These are phyloP conservation scores for Pleurotus giganteus DNA, from an alignment of 768 basidiomycete species.

Conservation along the genomic window DNA sequence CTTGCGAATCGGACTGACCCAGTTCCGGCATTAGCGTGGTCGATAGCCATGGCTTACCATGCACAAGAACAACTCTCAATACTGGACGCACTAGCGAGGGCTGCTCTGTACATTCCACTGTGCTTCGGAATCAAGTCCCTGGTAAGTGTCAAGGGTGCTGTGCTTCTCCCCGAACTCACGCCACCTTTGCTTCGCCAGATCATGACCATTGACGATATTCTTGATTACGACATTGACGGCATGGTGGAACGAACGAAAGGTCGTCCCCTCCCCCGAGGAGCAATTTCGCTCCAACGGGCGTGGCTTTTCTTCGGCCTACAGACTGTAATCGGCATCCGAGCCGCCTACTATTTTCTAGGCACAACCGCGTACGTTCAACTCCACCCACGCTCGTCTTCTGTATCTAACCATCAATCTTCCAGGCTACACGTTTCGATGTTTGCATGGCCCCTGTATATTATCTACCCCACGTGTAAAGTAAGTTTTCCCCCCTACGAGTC, in stretches of 20 bases:
- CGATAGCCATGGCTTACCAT: slow-evolving; percentile 28
- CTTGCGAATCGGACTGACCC: not conserved
- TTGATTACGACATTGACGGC: slow-evolving; percentile 26
- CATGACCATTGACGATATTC: slow-evolving; percentile 30
- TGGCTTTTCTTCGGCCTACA: slow-evolving; percentile 28
- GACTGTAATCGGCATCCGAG: slow-evolving; percentile 19
- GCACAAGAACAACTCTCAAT: slow-evolving; percentile 20
- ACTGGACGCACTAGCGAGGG: slow-evolving; percentile 16
- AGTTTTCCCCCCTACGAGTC: not conserved
- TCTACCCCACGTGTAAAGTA: slow-evolving; percentile 34
- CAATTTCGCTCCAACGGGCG: slow-evolving; percentile 23
- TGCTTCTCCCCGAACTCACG: no score
- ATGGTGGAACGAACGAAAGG: slow-evolving; percentile 26
- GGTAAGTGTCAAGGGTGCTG: slow-evolving; percentile 14
- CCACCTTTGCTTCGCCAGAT: slow-evolving; percentile 17
- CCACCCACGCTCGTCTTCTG: not conserved
- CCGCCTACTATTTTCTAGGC: slow-evolving; percentile 19
- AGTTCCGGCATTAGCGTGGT: slow-evolving; percentile 21
- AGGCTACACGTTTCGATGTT: slow-evolving; percentile 24
- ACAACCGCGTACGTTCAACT: slow-evolving; percentile 17
- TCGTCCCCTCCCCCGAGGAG: slow-evolving; percentile 24
- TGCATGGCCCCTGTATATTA: slow-evolving; percentile 29
- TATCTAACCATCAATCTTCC: not conserved
- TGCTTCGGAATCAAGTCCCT: slow-evolving; percentile 30
- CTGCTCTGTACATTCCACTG: slow-evolving; percentile 23